These are phyloP conservation scores for Botryotinia narcissicola DNA, from an alignment of 2,329 filamentous ascomycete species.

Conservation along the genomic window DNA sequence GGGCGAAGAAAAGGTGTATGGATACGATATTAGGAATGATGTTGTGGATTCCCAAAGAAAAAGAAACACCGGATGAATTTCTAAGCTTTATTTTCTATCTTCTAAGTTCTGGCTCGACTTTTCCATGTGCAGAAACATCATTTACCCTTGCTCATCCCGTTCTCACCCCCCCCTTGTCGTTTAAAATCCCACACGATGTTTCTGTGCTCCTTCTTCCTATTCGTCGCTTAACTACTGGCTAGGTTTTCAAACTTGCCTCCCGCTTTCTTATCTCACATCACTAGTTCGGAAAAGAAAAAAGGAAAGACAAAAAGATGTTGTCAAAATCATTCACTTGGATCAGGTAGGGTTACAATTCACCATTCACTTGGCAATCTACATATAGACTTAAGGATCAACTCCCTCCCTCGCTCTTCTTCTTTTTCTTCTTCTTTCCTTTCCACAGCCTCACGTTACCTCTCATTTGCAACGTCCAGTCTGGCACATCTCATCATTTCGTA, in stretches of 20 bases:
- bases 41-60: background rate
- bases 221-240: background rate
- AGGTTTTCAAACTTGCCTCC: background rate
- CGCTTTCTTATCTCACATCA: background rate
- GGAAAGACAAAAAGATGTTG: background rate
- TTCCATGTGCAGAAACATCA: background rate
- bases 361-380: slow-evolving; percentile 3
- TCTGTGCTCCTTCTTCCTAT: background rate
- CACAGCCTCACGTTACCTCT: slow-evolving; percentile 17
- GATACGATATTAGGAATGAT: background rate
- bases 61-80: background rate
- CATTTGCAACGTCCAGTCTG: slow-evolving; percentile 12
- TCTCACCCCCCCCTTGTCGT: background rate
- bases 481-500: slow-evolving; percentile 13
- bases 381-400: slow-evolving; percentile 1
- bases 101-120: background rate
- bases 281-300: background rate
- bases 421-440: slow-evolving; percentile 10
- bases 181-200: background rate
- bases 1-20: background rate
- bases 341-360: background rate
- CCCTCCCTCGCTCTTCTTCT: slow-evolving; percentile 8
- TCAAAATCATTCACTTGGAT: background rate
- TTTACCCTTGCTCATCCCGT: background rate
- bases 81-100: background rate